These are phyloP conservation scores for Ustilago tritici DNA, from an alignment of 1,284 basidiomycete species.

Conservation along the genomic window DNA sequence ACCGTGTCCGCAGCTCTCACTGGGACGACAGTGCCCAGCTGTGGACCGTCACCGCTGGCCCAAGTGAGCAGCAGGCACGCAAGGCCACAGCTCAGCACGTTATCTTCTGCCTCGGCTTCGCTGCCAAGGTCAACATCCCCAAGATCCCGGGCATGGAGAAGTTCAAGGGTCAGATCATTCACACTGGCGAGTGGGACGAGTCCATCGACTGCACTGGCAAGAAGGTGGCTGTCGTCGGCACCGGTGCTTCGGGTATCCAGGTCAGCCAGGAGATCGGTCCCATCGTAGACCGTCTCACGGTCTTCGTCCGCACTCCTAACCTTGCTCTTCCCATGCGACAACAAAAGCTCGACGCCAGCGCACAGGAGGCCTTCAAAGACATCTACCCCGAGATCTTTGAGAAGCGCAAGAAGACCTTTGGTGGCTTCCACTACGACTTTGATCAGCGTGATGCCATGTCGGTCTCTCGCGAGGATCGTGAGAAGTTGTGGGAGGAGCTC, in stretches of 20 bases:
- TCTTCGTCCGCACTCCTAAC: conserved; percentile 61
- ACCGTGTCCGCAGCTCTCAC: conserved; percentile 41
- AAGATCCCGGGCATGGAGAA: conserved; percentile 72
- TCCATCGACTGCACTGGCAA: conserved; percentile 74
- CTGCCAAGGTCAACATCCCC: conserved; percentile 70
- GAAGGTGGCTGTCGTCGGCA: conserved; percentile 76
- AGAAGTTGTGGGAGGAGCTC: conserved; percentile 45
- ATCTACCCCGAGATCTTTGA: conserved; percentile 56
- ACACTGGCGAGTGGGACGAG: conserved; percentile 76
- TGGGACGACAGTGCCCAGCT: conserved; percentile 39
- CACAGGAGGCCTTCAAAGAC: conserved; percentile 54
- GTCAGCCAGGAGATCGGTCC: conserved; percentile 71
- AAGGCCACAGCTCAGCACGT: conserved; percentile 46
- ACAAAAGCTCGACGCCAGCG: conserved; percentile 40
- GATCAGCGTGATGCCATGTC: conserved; percentile 39
- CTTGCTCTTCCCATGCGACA: conserved; percentile 56
- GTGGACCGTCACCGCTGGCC: conserved; percentile 49
- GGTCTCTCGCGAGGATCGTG: conserved; percentile 47
- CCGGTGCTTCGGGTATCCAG: conserved; percentile 74
- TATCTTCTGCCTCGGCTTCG: conserved; percentile 56
- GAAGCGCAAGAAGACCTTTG: conserved; percentile 56
- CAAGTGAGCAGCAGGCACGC: conserved; percentile 28
- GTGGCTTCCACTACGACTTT: conserved; percentile 58
- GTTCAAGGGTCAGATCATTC: conserved; percentile 74
- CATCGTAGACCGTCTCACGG: conserved; percentile 46